Evolutionary conservation across 1,284 basidiomycete genomes (phyloP).

Genomic region (Bjerkandera adusta): DNA sequence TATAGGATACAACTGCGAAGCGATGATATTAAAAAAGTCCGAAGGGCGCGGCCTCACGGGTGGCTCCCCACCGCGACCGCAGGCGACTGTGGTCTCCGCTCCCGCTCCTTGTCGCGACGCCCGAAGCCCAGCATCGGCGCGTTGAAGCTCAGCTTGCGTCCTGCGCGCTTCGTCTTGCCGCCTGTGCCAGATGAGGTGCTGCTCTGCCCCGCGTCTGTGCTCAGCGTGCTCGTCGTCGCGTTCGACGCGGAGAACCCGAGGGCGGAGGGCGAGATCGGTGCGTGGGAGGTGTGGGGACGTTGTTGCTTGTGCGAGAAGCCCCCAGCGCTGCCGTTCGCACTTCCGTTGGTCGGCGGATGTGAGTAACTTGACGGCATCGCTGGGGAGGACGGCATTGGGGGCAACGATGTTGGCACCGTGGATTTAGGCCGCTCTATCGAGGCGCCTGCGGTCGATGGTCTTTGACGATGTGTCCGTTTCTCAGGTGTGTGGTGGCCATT

Average conservation of each 20-base stretch:
- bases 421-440: conserved; percentile 20
- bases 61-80: no score
- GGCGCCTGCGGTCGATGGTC: conserved; percentile 30
- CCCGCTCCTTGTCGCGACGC: conserved; percentile 36
- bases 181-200: neutral
- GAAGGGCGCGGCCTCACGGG: no score
- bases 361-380: neutral
- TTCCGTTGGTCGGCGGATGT: neutral
- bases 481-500: neutral
- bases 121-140: conserved; percentile 61
- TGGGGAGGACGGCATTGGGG: conserved; percentile 19
- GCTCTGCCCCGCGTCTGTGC: conserved; percentile 8
- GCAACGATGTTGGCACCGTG: conserved; percentile 18
- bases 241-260: conserved; percentile 11
- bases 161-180: conserved; percentile 39
- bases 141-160: conserved; percentile 67
- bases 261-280: neutral
- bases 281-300: conserved; percentile 4
- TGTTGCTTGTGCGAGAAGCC: neutral
- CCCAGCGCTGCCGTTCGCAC: neutral
- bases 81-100: conserved; percentile 8
- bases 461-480: conserved; percentile 15
- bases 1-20: no score
- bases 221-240: conserved; percentile 13
- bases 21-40: no score